Conservation (phyloP, 768 basidiomycete species). For the Serendipita sp. region DNA sequence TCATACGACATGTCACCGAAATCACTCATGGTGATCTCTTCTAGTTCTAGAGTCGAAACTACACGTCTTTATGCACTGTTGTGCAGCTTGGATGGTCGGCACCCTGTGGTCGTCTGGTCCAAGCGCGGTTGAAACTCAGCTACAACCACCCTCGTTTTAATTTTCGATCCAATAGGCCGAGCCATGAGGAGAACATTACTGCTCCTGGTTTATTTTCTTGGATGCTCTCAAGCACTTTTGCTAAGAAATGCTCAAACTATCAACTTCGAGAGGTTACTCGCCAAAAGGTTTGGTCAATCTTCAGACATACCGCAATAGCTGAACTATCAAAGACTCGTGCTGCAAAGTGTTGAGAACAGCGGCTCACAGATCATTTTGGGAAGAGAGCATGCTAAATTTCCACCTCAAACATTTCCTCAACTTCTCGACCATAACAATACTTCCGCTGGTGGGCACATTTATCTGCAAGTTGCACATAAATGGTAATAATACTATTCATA, state of each 20-base stretch:
- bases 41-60: too few species aligned
- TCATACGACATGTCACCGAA: background rate
- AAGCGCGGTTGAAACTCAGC: too few species aligned
- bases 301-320: background rate
- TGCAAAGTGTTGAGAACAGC: background rate
- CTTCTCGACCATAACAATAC: conserved; percentile 62
- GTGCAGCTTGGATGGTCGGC: too few species aligned
- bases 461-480: too few species aligned
- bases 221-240: background rate
- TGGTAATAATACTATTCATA: too few species aligned
- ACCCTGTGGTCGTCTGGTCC: too few species aligned
- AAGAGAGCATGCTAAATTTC: conserved; percentile 9
- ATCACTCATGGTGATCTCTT: background rate
- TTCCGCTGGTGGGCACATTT: conserved; percentile 15
- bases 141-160: too few species aligned
- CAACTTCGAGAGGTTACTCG: background rate
- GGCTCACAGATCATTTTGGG: background rate
- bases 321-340: background rate
- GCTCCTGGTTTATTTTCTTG: background rate
- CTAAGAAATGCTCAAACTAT: background rate
- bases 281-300: background rate
- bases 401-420: conserved; percentile 51
- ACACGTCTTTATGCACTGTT: too few species aligned
- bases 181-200: too few species aligned
- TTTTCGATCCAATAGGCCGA: too few species aligned